phyloP scores from a whole-genome alignment of 2,329 filamentous ascomycete species.

The Aspergillus alliaceus region DNA sequence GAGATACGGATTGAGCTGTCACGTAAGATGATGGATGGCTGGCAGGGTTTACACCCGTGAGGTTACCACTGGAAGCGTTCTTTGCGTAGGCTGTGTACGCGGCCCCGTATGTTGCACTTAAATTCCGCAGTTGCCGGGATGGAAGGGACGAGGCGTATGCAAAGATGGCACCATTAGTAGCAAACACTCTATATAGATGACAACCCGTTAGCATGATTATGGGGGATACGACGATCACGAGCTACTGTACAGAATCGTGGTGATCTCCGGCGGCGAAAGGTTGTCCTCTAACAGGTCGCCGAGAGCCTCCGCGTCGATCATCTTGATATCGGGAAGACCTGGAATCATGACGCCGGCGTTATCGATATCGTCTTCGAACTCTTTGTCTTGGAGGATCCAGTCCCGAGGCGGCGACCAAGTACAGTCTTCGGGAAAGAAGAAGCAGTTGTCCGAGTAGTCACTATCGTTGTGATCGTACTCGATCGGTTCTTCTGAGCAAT shows the following conservation, averaged over 20 bases:
- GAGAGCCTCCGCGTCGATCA: constrained; percentile 44
- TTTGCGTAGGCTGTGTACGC: constrained; percentile 46
- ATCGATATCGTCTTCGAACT: constrained; percentile 14
- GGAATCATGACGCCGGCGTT: constrained; percentile 38
- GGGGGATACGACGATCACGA: not conserved
- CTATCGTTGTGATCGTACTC: constrained; percentile 45
- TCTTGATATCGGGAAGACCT: constrained; percentile 43
- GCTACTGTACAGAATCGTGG: constrained; percentile 41
- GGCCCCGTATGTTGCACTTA: constrained; percentile 45
- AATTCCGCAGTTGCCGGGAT: constrained; percentile 41
- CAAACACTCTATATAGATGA: constrained; percentile 36
- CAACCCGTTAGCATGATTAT: constrained; percentile 4
- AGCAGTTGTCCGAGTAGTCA: constrained; percentile 44
- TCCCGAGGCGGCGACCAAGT: constrained; percentile 38
- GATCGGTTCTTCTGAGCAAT: constrained; percentile 41
- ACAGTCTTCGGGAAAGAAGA: constrained; percentile 47
- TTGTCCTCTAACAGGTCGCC: constrained; percentile 44
- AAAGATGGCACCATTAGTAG: constrained; percentile 46
- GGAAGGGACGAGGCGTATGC: constrained; percentile 42
- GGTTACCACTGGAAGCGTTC: constrained; percentile 40
- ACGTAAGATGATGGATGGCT: constrained; percentile 45
- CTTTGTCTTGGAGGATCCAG: constrained; percentile 28
- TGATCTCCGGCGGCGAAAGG: constrained; percentile 44
- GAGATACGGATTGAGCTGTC: constrained; percentile 41
- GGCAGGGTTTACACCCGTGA: constrained; percentile 44